Evolutionary conservation across 805 yeast species (phyloP), one percentile per base, ranked within the genome.

Genomic region (Sporopachydermia quercuum): DNA sequence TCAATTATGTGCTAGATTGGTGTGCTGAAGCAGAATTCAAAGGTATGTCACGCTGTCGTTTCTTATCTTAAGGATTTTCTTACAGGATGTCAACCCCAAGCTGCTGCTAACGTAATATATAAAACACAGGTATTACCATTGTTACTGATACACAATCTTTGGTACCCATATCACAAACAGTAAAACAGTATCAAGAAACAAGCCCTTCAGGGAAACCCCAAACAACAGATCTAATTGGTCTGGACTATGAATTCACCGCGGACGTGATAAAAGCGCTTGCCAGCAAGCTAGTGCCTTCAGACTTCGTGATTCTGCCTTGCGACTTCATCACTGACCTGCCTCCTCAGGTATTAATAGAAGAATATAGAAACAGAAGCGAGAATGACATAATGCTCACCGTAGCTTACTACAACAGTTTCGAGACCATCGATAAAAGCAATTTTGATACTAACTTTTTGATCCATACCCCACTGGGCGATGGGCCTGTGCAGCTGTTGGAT

Each of bases 311-410:
- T 19, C 60, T 91, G 41, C 96, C 97, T 4, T 89, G 96, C 61
- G 98, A 93, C 57, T 83, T 91, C 54, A 66, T 93, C 40, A 86
- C 97, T 2, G 89, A 87, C 54, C 64, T 89, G 33, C 94, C 95
- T 3, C 95, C 97, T 6, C 89, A 83, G 51, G 78, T 79, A 15
- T 66, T 91, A 19, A 74, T 86, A 36, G 94, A 89, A 52, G 81
- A 79, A 39, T 87, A 78, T 56, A 67, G 96, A 51, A 77, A 77
- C 47, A 75, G 77, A 50, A 73, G 71, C 16, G 78, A 71, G 34
- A 60, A 65, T 18, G 84, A 82, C 45, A 57, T 81, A 37, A 91
- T 93, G 4, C 66, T 85, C 60, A 67, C 81, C 30, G 74, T 84
- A n/a, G 75, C 74, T 54, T 87, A 86, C 62, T 65, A 70, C 44